These are phyloP conservation scores for Aaosphaeria pasadenensis DNA, from an alignment of 2,329 filamentous ascomycete genomes.

Conservation along the genomic window DNA sequence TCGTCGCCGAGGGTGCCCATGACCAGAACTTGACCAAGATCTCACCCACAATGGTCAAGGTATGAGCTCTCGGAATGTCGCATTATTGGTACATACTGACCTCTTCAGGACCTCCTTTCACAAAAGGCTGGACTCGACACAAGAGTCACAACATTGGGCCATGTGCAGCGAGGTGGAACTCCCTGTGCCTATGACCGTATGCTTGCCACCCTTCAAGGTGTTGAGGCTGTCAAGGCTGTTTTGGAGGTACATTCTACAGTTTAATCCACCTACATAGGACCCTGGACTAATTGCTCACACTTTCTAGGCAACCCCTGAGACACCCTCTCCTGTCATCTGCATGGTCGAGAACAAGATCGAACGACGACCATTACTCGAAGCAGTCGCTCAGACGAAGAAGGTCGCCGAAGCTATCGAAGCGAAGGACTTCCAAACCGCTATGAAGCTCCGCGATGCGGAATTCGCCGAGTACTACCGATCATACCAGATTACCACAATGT, in stretches of 20 bases:
- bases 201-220: slow-evolving; percentile 87
- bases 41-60: slow-evolving; percentile 72
- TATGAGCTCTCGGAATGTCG: no score
- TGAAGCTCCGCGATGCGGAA: slow-evolving; percentile 85
- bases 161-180: slow-evolving; percentile 93
- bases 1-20: slow-evolving; percentile 88
- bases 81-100: no score
- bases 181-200: slow-evolving; percentile 94
- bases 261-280: no score
- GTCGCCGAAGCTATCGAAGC: slow-evolving; percentile 78
- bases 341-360: slow-evolving; percentile 98
- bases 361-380: slow-evolving; percentile 82
- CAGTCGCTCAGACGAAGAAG: slow-evolving; percentile 80
- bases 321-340: slow-evolving; percentile 90
- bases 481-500: slow-evolving; percentile 86
- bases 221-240: slow-evolving; percentile 89
- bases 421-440: slow-evolving; percentile 83
- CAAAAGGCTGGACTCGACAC: slow-evolving; percentile 81
- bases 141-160: slow-evolving; percentile 88
- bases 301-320: slow-evolving; percentile 69
- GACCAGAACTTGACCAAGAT: slow-evolving; percentile 75
- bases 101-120: slow-evolving; percentile 65
- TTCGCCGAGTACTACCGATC: slow-evolving; percentile 90
- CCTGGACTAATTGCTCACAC: no score
- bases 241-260: slow-evolving; percentile 42